These are phyloP conservation scores for Porcisia hertigi DNA, from an alignment of 208 protist species.

Conservation along the genomic window DNA sequence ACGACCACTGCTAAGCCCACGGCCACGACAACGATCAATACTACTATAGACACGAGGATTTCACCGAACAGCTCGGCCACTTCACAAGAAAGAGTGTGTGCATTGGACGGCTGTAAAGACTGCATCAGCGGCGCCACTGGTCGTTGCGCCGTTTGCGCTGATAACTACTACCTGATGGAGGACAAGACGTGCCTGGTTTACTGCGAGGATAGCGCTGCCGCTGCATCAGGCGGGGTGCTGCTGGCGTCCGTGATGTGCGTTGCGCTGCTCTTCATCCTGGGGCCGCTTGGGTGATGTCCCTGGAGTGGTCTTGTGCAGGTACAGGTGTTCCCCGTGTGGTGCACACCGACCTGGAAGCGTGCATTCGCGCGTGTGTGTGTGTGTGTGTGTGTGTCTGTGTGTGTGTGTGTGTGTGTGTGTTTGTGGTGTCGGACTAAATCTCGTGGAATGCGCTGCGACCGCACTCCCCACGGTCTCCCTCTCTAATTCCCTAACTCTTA, in stretches of 20 bases:
- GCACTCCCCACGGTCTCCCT: no score
- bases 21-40: background rate
- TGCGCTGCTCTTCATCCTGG: background rate
- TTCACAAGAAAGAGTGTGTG: no score
- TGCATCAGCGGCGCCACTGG: background rate
- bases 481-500: no score
- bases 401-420: no score
- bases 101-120: no score
- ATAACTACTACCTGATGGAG: background rate
- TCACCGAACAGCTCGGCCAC: no score
- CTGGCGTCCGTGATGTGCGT: background rate
- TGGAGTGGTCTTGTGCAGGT: background rate
- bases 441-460: no score
- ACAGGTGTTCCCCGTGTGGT: background rate
- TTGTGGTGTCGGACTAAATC: no score
- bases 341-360: background rate
- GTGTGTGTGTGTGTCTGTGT: no score
- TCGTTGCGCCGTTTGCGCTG: background rate
- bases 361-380: background rate
- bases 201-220: background rate
- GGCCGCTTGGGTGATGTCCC: background rate
- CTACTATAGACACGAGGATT: no score
- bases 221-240: background rate
- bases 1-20: background rate
- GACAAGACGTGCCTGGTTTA: background rate